Conservation (phyloP, 129 eudicot species). For the Silybum marianum region DNA sequence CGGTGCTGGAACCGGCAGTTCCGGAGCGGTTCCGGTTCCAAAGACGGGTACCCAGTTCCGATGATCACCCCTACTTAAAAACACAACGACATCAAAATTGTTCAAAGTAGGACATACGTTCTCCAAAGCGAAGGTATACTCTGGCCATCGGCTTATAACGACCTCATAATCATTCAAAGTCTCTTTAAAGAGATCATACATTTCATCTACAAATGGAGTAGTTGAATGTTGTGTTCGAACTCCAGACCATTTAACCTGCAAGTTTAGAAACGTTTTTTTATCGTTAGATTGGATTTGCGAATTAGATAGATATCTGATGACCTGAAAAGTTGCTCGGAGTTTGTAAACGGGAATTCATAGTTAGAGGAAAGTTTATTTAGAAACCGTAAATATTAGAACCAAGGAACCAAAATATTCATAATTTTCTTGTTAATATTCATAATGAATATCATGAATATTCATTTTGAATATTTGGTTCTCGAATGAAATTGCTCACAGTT, state of each 20-base stretch:
- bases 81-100: neutral
- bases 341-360: neutral
- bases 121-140: slow-evolving; percentile 72
- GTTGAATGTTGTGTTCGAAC: slow-evolving; percentile 71
- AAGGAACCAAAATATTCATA: neutral
- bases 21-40: too few species aligned
- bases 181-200: slow-evolving; percentile 66
- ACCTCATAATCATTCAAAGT: slow-evolving; percentile 68
- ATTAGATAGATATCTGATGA: neutral
- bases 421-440: too few species aligned
- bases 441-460: neutral
- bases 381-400: neutral
- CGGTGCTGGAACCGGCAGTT: too few species aligned
- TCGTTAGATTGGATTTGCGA: neutral
- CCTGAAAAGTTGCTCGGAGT: neutral
- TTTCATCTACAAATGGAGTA: slow-evolving; percentile 83
- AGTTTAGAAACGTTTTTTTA: neutral
- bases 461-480: too few species aligned
- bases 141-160: slow-evolving; percentile 91
- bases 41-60: too few species aligned
- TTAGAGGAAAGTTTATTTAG: neutral
- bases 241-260: slow-evolving; percentile 80
- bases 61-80: too few species aligned
- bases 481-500: neutral
- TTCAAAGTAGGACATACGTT: slow-evolving; percentile 48